These are phyloP conservation scores for Sclerotinia spermophila DNA, from an alignment of 2,329 filamentous ascomycete genomes.

Conservation along the genomic window DNA sequence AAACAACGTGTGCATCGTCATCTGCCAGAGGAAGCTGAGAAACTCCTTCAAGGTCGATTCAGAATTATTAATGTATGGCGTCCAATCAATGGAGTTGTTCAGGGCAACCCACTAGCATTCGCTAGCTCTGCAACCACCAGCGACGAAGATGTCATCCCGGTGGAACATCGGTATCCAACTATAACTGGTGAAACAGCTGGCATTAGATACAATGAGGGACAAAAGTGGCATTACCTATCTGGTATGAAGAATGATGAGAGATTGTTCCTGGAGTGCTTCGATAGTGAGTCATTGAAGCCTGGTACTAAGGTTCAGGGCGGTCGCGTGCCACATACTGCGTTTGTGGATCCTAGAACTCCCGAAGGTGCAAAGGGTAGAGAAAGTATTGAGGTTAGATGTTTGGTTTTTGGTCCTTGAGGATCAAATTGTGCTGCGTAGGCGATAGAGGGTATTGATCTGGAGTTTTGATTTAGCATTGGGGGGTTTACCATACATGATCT, in stretches of 20 bases:
- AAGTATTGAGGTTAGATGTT: constrained; percentile 83
- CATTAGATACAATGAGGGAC: constrained; percentile 33
- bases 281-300: constrained; percentile 44
- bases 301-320: constrained; percentile 50
- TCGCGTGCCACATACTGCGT: constrained; percentile 57
- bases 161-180: constrained; percentile 37
- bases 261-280: constrained; percentile 37
- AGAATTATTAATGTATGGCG: constrained; percentile 85
- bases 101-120: constrained; percentile 34
- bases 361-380: constrained; percentile 68
- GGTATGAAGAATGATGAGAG: constrained; percentile 38
- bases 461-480: background rate
- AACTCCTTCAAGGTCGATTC: constrained; percentile 64
- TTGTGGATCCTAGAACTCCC: constrained; percentile 69
- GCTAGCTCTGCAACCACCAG: constrained; percentile 32
- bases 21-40: constrained; percentile 59
- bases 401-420: constrained; percentile 65
- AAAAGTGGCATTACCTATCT: constrained; percentile 38
- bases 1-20: constrained; percentile 67
- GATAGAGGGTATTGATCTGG: background rate
- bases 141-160: constrained; percentile 35
- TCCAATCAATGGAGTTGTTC: constrained; percentile 36
- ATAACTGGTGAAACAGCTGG: constrained; percentile 36
- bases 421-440: background rate
- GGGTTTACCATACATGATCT: background rate